These are phyloP conservation scores for Sporisorium scitamineum DNA, from an alignment of 1,284 basidiomycete species.

Conservation along the genomic window DNA sequence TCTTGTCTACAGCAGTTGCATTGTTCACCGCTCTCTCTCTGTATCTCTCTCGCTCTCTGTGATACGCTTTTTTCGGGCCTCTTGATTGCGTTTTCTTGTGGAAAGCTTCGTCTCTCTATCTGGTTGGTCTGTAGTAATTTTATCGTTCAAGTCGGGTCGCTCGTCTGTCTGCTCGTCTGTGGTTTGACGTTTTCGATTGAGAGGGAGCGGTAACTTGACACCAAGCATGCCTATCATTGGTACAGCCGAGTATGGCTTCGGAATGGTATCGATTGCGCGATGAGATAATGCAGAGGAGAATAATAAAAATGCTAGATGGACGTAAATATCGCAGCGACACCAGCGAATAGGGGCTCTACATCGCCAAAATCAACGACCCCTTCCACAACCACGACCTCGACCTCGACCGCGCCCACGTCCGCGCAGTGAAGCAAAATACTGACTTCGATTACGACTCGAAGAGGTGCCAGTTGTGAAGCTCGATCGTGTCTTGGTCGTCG, in stretches of 20 bases:
- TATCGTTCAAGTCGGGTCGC: background rate
- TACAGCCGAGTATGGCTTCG: no score
- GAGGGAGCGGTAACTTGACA: no score
- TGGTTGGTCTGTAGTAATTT: constrained; percentile 3
- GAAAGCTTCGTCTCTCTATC: background rate
- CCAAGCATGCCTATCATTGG: no score
- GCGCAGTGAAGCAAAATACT: constrained; percentile 11
- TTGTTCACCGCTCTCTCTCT: constrained; percentile 14
- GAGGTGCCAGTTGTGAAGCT: constrained; percentile 5
- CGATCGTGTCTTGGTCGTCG: constrained; percentile 5
- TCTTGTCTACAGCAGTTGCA: constrained; percentile 3
- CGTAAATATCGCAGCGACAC: no score
- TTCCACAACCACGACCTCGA: constrained; percentile 8
- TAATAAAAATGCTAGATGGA: background rate
- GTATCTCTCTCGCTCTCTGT: constrained; percentile 1
- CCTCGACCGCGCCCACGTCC: constrained; percentile 10
- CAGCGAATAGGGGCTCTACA: background rate
- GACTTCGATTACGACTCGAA: constrained; percentile 11
- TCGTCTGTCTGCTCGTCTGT: background rate
- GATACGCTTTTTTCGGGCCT: background rate
- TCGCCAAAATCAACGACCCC: constrained; percentile 4
- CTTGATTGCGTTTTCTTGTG: constrained; percentile 2
- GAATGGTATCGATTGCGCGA: constrained; percentile 4
- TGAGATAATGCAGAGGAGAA: background rate
- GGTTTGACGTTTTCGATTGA: no score